These are phyloP conservation scores for Pascua guehoae DNA, from an alignment of 1,284 basidiomycete genomes.

Conservation along the genomic window DNA sequence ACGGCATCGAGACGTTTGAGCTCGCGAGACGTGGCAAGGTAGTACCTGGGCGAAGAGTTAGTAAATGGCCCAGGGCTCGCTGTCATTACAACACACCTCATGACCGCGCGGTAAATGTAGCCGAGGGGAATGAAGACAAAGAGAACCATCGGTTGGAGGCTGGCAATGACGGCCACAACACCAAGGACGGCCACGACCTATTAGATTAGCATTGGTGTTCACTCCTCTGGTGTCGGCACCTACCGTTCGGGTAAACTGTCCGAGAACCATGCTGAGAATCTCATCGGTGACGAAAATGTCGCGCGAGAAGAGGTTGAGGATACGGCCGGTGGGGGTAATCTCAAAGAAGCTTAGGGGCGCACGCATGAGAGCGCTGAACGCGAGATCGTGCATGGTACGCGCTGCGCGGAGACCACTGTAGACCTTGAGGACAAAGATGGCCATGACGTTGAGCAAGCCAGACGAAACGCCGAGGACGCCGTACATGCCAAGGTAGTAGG, in stretches of 20 bases:
- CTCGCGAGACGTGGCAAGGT: slow-evolving; percentile 84
- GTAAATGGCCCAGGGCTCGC: neutral
- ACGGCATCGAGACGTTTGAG: slow-evolving; percentile 88
- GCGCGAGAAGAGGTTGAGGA: slow-evolving; percentile 70
- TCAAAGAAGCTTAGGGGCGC: slow-evolving; percentile 87
- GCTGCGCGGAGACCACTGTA: slow-evolving; percentile 73
- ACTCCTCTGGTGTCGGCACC: neutral
- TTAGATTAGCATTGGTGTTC: slow-evolving; percentile 8
- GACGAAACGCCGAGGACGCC: slow-evolving; percentile 54
- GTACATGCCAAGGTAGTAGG: slow-evolving; percentile 40
- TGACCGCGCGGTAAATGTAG: slow-evolving; percentile 71
- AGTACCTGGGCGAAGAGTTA: slow-evolving; percentile 60
- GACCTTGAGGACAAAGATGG: slow-evolving; percentile 69
- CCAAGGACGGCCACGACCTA: slow-evolving; percentile 56
- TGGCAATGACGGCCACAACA: slow-evolving; percentile 73
- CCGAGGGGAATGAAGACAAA: slow-evolving; percentile 69
- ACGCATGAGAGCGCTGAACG: slow-evolving; percentile 63
- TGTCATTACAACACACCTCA: slow-evolving; percentile 56
- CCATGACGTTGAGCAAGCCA: slow-evolving; percentile 57
- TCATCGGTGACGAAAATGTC: slow-evolving; percentile 90
- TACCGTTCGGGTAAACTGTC: slow-evolving; percentile 60
- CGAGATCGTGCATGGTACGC: slow-evolving; percentile 65
- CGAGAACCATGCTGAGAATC: slow-evolving; percentile 68
- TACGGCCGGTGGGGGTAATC: slow-evolving; percentile 66
- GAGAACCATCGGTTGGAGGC: slow-evolving; percentile 77